A percentile compares a stretch with the other conserved stretches of the same genome.
These are phyloP conservation scores for Austroboletus niveus DNA, from an alignment of 1,284 basidiomycete species.

Conservation along the genomic window DNA sequence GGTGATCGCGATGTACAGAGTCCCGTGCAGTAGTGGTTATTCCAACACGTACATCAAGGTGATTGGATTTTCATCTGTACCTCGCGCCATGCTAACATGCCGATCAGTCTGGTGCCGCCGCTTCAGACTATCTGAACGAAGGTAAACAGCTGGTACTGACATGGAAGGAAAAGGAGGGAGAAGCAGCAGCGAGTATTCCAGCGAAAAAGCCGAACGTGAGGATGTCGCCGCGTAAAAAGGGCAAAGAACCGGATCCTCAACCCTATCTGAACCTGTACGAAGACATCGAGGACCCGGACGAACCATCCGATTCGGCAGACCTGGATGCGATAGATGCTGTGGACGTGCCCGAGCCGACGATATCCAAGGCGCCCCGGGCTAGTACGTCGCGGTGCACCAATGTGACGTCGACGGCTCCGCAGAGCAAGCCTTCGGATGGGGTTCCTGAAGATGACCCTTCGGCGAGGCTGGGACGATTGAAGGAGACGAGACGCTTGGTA, in stretches of 20 bases:
- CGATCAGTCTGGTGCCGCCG: slow-evolving; percentile 22
- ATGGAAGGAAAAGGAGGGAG: slow-evolving; percentile 27
- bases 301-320: slow-evolving; percentile 19
- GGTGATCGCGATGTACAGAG: slow-evolving; percentile 36
- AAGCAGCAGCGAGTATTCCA: slow-evolving; percentile 19
- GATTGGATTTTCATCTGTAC: background rate
- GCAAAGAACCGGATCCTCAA: slow-evolving; percentile 16
- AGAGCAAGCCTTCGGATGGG: background rate
- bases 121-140: slow-evolving; percentile 24
- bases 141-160: slow-evolving; percentile 19
- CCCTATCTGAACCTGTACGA: slow-evolving; percentile 25
- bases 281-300: slow-evolving; percentile 31
- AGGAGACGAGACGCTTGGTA: slow-evolving; percentile 19
- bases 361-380: slow-evolving; percentile 6
- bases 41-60: slow-evolving; percentile 31
- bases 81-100: slow-evolving; percentile 4
- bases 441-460: slow-evolving; percentile 13
- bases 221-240: slow-evolving; percentile 18
- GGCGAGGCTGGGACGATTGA: slow-evolving; percentile 16
- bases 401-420: background rate
- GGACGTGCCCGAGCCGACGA: slow-evolving; percentile 1
- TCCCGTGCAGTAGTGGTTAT: slow-evolving; percentile 38
- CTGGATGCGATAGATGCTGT: slow-evolving; percentile 13
- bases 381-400: slow-evolving; percentile 9
- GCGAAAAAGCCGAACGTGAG: slow-evolving; percentile 15